Base-by-base conservation (phyloP, 73 alveolate genomes). In the Uronychia binucleata region DNA sequence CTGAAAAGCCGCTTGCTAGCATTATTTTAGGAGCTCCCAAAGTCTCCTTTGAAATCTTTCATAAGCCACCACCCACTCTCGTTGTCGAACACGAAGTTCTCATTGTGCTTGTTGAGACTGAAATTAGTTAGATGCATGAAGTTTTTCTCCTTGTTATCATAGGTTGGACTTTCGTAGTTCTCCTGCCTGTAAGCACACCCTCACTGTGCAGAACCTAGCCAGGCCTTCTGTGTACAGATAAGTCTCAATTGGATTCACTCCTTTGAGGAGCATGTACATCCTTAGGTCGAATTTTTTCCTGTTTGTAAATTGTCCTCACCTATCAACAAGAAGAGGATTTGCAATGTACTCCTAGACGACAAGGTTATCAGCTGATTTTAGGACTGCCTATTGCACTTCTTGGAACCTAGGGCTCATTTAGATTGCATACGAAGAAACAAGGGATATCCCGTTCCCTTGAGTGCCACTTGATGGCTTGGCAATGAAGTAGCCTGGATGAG, bases 101-200 rank as follows among this genome's bases (percentile, higher is more conserved):
- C 84, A 83, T 57, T 33, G 82, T 86, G 90, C 79, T 93, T 93
- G 91, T 96, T 96, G 80, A 96, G 67, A 31, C 98, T 84, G 67
- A 91, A 96, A 87, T 96, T 96, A 28, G 99, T 96, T 85, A 96
- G 46, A 79, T 96, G 99, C 96, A 95, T 95, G 89, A 81, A 91
- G 0, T 46, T 19, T 19, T 46, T 46, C n/a, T 46, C 67, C 19
- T 89, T 81, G 80, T 90, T 88, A 46, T 87, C 83, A 74, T 94
- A 75, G 88, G 93, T 90, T 33, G 98, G 97, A 27, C 91, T 90
- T 31, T 90, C 94, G 86, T 96, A 98, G 75, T 91, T 95, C 19
- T 87, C 99, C n/a, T n/a, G n/a, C n/a, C n/a, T n/a, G n/a, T n/a
- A n/a, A n/a, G n/a, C n/a, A n/a, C n/a, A n/a, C n/a, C n/a, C n/a